These are phyloP conservation scores for Akanthomyces uredinophilus DNA, from an alignment of 2,329 filamentous ascomycete genomes.

Conservation along the genomic window DNA sequence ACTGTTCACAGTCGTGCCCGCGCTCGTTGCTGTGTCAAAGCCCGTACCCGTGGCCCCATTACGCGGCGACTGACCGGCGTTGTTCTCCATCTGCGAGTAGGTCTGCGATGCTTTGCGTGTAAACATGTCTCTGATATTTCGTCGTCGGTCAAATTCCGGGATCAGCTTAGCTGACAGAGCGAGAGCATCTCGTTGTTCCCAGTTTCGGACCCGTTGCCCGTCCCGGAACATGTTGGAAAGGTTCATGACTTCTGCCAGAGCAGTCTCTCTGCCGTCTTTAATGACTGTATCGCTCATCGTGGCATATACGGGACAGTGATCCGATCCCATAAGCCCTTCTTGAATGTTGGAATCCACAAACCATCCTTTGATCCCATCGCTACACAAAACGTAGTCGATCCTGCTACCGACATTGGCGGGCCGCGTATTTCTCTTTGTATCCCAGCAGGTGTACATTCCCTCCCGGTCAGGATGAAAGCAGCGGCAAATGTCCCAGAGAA, in stretches of 20 bases:
- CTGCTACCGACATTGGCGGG: conserved; percentile 88
- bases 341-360: conserved; percentile 80
- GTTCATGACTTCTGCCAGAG: conserved; percentile 72
- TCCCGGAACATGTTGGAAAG: conserved; percentile 64
- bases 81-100: not conserved
- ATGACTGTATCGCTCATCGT: conserved; percentile 60
- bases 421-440: conserved; percentile 90
- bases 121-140: conserved; percentile 93
- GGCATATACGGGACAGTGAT: conserved; percentile 92
- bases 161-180: conserved; percentile 77
- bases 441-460: conserved; percentile 98
- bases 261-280: conserved; percentile 41
- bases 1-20: not conserved
- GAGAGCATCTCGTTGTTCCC: conserved; percentile 61
- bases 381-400: conserved; percentile 92
- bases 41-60: not conserved
- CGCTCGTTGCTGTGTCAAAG: not conserved
- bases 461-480: conserved; percentile 71
- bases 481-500: conserved; percentile 80
- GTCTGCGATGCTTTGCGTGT: conserved; percentile 43
- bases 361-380: conserved; percentile 72
- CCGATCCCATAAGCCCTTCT: conserved; percentile 87
- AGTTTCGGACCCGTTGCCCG: conserved; percentile 62
- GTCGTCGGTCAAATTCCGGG: conserved; percentile 79
- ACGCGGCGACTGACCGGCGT: not conserved